Base-by-base conservation (phyloP, 768 basidiomycete genomes). In the Suillus alpinus region DNA sequence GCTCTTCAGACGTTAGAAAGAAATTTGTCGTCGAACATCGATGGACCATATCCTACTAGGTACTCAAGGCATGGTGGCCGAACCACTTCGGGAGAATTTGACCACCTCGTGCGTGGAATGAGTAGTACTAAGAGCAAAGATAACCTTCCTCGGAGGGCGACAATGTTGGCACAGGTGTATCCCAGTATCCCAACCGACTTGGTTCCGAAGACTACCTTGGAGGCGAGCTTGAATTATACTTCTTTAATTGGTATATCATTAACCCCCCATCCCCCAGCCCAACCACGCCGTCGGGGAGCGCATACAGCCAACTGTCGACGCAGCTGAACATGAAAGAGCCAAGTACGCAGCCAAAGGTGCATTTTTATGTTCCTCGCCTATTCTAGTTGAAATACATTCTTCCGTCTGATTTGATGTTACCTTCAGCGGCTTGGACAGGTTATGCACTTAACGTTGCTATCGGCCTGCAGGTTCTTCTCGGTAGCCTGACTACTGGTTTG, bases 281-380 rank as follows among this genome's bases (percentile, higher is more conserved):
- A 31, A 40, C 12, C 36, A 2, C 39, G 69, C 79, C 0, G 75
- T 85, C 0, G 75, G 76, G 14, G 81, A 85, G 44, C 78, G 86
- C 5, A 67, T 88, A 4, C 52, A 74, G 32, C 82, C 82, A 4
- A 87, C 86, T 0, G 63, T 87, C 6, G 53, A 71, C 0, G 71
- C 72, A 1, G 86, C 86, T 4, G 69, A 69, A 32, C 16, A 46
- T 0, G 80, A 84, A 64, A 77, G 76, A 53, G 70, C 69, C 18
- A 83, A 80, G 59, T 82, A 78, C 57, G 73, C 75, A 0, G 47
- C 68, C 29, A 81, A 81, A 71, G 84, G 82, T 58, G 49, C 29
- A 50, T 18, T 31, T 18, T 50, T 12, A 18, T 9, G 4, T 18
- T 18, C 16, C 8, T 50, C 5, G 9, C 29, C 18, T 50, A 9